Evolutionary conservation across 176 grass and related monocot species (phyloP), one percentile per base, ranked within the genome.

Genomic region (Oryza australiensis): DNA sequence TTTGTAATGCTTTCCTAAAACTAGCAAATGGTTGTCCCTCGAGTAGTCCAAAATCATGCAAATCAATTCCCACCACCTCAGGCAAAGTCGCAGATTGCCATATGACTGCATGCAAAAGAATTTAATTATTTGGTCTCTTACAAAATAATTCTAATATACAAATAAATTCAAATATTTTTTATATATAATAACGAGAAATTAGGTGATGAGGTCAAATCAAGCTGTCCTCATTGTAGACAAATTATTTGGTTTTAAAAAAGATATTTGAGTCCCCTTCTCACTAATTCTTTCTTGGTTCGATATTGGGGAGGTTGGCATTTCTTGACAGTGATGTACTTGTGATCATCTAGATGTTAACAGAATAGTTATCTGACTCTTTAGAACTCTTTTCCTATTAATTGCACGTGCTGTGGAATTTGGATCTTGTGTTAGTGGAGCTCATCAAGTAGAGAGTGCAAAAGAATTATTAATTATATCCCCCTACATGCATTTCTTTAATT

Each of bases 381-480:
- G 40, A 35, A 53, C 40, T 66, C 60, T 74, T 55, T 40, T 41
- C 3, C 13, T 65, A 48, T 62, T 80, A 74, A 80, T 57, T 7
- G 12, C 84, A 86, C 77, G 69, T 86, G 77, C 33, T 3, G 30
- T 66, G 43, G 68, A 80, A 43, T 80, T 55, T 55, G 69, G 8
- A 86, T 80, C 45, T 74, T 9, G 32, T 32, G 20, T 60, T n/a
- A 74, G 84, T 86, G 69, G 84, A 7, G 18, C 51, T 55, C 18
- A 9, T 14, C 48, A 24, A 75, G 29, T n/a, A 46, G 72, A 30
- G 72, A 16, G 2, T 4, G 18, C 62, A 40, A 68, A 67, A 83
- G 5, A 38, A n/a, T n/a, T n/a, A n/a, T n/a, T n/a, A n/a, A n/a
- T n/a, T n/a, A n/a, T n/a, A n/a, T n/a, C n/a, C n/a, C n/a, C n/a